Percentiles rank a stretch among this genome's conserved stretches.
These are phyloP conservation scores for Hypoxylon rickii DNA, from an alignment of 495 filamentous ascomycete genomes.

Conservation along the genomic window DNA sequence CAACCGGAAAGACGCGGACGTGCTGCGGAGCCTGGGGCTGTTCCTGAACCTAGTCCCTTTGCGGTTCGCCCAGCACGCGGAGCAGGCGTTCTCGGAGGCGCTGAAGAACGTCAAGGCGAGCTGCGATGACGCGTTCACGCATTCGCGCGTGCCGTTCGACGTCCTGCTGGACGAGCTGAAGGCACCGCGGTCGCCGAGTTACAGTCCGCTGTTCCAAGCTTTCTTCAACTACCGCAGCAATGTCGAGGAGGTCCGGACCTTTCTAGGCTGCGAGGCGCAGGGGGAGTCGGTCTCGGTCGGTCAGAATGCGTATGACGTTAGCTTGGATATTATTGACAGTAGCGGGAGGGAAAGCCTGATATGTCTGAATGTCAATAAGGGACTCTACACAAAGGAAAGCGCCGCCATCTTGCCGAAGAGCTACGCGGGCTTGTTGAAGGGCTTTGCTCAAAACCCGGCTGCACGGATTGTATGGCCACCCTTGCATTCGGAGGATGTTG, in stretches of 20 bases:
- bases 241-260: neutral
- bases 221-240: constrained; percentile 30
- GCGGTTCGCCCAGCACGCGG: constrained; percentile 25
- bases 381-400: neutral
- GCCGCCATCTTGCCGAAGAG: neutral
- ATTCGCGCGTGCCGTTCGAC: constrained; percentile 52
- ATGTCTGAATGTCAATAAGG: neutral
- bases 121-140: neutral
- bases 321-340: neutral
- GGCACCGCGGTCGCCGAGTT: constrained; percentile 3
- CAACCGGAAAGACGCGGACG: constrained; percentile 30
- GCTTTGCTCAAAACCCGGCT: neutral
- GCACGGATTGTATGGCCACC: neutral
- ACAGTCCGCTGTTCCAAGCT: constrained; percentile 34
- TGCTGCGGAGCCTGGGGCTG: constrained; percentile 44
- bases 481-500: neutral
- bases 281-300: neutral
- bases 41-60: constrained; percentile 56
- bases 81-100: neutral
- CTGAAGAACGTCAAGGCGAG: neutral
- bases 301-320: neutral
- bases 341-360: neutral
- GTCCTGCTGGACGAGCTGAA: constrained; percentile 41
- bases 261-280: neutral
- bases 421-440: neutral